These are phyloP conservation scores for Calocybe gangraenosa DNA, from an alignment of 768 basidiomycete species.

Conservation along the genomic window DNA sequence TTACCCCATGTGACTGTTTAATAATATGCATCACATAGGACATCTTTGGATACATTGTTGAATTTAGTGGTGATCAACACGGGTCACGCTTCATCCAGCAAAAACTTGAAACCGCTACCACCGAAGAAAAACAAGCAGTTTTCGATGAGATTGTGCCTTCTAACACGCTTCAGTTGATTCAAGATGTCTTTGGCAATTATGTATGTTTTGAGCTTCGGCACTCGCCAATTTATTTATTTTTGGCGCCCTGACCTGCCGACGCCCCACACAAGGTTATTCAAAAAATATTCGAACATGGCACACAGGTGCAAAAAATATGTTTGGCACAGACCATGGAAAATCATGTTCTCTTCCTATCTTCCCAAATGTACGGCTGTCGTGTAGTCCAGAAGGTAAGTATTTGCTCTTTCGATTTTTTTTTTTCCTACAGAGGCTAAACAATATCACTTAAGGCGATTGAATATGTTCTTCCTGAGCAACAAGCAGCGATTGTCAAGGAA, in stretches of 20 bases:
- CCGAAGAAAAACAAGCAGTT: constrained; percentile 72
- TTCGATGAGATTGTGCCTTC: constrained; percentile 87
- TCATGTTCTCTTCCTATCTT: constrained; percentile 68
- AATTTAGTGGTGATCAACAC: constrained; percentile 93
- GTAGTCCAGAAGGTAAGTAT: constrained; percentile 82
- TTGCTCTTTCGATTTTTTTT: neutral
- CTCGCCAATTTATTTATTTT: neutral
- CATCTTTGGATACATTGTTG: constrained; percentile 78
- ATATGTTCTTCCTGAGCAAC: constrained; percentile 73
- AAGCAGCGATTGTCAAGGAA: constrained; percentile 69
- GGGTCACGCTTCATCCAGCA: constrained; percentile 98
- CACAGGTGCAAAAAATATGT: constrained; percentile 63
- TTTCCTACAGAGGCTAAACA: constrained; percentile 6
- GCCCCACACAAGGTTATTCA: constrained; percentile 69
- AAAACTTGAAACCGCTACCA: constrained; percentile 70
- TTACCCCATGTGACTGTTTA: constrained; percentile 9
- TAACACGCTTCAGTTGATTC: constrained; percentile 71
- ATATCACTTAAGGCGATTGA: constrained; percentile 77
- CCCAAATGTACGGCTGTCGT: constrained; percentile 95
- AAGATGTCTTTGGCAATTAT: constrained; percentile 96
- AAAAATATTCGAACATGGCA: constrained; percentile 88
- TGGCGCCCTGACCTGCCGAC: neutral
- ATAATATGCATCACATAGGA: constrained; percentile 48
- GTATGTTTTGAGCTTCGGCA: constrained; percentile 36
- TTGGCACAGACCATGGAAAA: constrained; percentile 75